These are phyloP conservation scores for Emergomyces africanus DNA, from an alignment of 2,329 filamentous ascomycete genomes.

Conservation along the genomic window DNA sequence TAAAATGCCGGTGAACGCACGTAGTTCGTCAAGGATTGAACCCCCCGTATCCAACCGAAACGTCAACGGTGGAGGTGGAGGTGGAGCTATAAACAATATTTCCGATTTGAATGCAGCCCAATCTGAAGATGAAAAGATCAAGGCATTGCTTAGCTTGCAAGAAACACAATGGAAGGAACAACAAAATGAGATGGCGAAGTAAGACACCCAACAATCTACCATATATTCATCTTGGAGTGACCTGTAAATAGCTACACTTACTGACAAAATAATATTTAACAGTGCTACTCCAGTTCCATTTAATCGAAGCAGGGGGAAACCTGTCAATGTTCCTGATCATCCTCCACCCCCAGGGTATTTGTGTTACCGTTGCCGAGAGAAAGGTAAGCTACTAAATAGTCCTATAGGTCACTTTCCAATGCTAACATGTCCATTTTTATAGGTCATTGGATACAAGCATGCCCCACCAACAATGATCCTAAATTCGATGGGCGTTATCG, in stretches of 20 bases:
- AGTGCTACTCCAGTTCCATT: constrained; percentile 34
- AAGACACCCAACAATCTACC: constrained; percentile 19
- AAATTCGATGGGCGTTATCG: constrained; percentile 88
- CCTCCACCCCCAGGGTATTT: constrained; percentile 89
- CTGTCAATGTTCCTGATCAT: constrained; percentile 70
- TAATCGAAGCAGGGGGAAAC: constrained; percentile 25
- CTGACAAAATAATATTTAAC: constrained; percentile 18
- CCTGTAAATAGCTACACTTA: constrained; percentile 2
- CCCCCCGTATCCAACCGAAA: constrained; percentile 35
- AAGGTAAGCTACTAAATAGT: constrained; percentile 40
- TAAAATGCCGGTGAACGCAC: constrained; percentile 83
- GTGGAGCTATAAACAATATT: constrained; percentile 34
- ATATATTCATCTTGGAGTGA: not conserved
- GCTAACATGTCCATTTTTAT: constrained; percentile 16
- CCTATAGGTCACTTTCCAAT: not conserved
- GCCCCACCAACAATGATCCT: constrained; percentile 96
- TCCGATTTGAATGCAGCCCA: constrained; percentile 61
- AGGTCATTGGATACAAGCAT: constrained; percentile 97
- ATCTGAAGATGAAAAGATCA: constrained; percentile 89
- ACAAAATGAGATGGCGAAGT: constrained; percentile 85
- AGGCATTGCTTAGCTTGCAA: constrained; percentile 80
- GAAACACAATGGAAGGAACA: constrained; percentile 87
- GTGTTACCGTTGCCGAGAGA: constrained; percentile 91
- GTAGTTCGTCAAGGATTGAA: constrained; percentile 61
- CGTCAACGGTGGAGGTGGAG: constrained; percentile 17